phyloP scores from a whole-genome alignment of 2,329 filamentous ascomycete species.

The Trichoderma sp. region DNA sequence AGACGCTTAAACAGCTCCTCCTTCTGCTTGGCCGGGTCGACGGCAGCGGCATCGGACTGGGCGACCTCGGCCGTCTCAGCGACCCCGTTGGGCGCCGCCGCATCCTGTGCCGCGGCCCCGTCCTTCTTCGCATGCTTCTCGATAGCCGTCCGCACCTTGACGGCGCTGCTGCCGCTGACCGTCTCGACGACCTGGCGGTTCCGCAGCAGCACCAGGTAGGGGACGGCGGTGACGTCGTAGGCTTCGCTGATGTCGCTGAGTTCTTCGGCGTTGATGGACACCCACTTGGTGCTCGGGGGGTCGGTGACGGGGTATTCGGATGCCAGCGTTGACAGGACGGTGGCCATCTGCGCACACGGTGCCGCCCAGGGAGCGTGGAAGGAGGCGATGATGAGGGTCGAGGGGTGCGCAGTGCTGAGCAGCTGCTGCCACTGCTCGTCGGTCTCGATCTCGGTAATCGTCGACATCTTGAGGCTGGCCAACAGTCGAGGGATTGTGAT shows the following conservation, averaged over 20 bases:
- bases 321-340: constrained; percentile 81
- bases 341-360: constrained; percentile 91
- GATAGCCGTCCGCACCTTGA: constrained; percentile 81
- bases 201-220: constrained; percentile 82
- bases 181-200: constrained; percentile 77
- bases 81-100: constrained; percentile 42
- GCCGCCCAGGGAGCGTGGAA: constrained; percentile 98
- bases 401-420: constrained; percentile 65
- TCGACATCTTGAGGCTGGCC: constrained; percentile 61
- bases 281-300: constrained; percentile 74
- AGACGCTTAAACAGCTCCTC: constrained; percentile 84
- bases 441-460: constrained; percentile 74
- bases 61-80: constrained; percentile 43
- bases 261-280: constrained; percentile 92
- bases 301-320: constrained; percentile 75
- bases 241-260: constrained; percentile 86
- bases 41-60: constrained; percentile 48
- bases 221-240: constrained; percentile 93
- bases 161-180: constrained; percentile 85
- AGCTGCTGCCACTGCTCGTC: constrained; percentile 73
- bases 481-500: neutral
- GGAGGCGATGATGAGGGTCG: constrained; percentile 79
- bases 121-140: constrained; percentile 71
- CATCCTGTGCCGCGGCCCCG: constrained; percentile 40
- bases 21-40: constrained; percentile 64